phyloP scores from a whole-genome alignment of 169 alveolate species.

The Plasmodium coatneyi region DNA sequence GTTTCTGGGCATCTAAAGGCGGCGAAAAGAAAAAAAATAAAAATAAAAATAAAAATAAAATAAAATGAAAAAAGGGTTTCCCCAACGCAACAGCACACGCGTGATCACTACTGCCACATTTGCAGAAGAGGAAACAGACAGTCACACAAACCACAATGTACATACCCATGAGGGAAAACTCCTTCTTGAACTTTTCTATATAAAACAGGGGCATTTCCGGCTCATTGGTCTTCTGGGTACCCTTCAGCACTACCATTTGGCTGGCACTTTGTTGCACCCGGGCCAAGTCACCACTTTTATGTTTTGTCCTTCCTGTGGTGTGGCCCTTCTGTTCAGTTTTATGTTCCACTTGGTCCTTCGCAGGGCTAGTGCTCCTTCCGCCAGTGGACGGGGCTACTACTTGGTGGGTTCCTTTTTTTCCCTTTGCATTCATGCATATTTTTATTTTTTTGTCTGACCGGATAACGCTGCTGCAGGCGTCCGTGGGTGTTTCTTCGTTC shows the following conservation, averaged over 20 bases:
- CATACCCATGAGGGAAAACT: constrained; percentile 36
- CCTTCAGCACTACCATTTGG: background rate
- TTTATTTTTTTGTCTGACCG: constrained; percentile 39
- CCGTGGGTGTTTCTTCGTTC: constrained; percentile 23
- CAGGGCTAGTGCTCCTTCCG: background rate
- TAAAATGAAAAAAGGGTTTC: background rate
- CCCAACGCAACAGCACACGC: background rate
- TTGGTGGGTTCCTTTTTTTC: background rate
- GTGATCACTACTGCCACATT: too few species aligned
- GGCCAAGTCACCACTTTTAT: background rate
- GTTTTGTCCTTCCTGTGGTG: background rate
- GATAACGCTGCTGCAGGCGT: constrained; percentile 38
- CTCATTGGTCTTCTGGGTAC: background rate
- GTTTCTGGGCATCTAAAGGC: constrained; percentile 57
- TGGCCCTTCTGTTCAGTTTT: background rate
- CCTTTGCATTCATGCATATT: constrained; percentile 51
- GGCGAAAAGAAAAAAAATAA: background rate
- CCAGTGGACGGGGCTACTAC: background rate
- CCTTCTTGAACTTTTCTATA: constrained; percentile 73
- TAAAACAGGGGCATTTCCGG: constrained; percentile 80
- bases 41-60: background rate
- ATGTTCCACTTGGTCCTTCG: background rate
- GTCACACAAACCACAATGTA: background rate
- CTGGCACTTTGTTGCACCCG: background rate
- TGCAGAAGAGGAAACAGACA: too few species aligned